Conservation (phyloP, 306 rosid species). For the Prunus mongolica region DNA sequence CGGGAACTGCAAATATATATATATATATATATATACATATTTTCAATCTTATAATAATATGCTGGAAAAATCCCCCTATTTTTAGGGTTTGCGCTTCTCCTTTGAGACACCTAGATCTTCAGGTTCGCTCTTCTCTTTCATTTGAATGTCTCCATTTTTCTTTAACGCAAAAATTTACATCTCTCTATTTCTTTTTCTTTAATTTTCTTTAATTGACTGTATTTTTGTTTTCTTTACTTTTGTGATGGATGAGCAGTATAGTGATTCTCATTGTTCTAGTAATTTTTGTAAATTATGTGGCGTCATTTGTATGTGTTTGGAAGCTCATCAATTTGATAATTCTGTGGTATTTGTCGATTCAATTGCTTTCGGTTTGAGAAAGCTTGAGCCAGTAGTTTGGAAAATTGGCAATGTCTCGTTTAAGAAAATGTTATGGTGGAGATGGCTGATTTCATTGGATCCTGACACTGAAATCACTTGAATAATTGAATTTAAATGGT, state of each 20-base stretch:
- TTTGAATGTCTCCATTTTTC: not conserved
- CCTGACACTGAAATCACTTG: too few species aligned
- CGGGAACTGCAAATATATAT: not conserved
- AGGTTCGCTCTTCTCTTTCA: constrained; percentile 1
- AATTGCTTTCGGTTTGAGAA: not conserved
- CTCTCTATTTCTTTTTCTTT: not conserved
- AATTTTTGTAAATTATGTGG: not conserved
- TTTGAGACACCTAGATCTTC: not conserved
- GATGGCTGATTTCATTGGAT: too few species aligned
- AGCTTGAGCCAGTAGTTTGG: not conserved
- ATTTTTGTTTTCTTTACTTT: not conserved
- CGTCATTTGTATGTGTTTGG: not conserved
- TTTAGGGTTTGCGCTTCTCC: constrained; percentile 12
- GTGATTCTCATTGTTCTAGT: not conserved
- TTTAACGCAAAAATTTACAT: not conserved
- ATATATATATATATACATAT: not conserved
- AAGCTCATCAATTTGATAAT: not conserved
- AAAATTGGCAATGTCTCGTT: not conserved
- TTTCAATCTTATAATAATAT: not conserved
- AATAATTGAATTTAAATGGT: too few species aligned
- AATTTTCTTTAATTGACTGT: not conserved
- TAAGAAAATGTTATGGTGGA: not conserved
- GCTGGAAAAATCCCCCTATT: not conserved
- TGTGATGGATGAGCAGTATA: not conserved
- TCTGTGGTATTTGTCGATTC: not conserved